These are phyloP conservation scores for Inga oerstediana DNA, from an alignment of 306 rosid genomes.

Conservation along the genomic window DNA sequence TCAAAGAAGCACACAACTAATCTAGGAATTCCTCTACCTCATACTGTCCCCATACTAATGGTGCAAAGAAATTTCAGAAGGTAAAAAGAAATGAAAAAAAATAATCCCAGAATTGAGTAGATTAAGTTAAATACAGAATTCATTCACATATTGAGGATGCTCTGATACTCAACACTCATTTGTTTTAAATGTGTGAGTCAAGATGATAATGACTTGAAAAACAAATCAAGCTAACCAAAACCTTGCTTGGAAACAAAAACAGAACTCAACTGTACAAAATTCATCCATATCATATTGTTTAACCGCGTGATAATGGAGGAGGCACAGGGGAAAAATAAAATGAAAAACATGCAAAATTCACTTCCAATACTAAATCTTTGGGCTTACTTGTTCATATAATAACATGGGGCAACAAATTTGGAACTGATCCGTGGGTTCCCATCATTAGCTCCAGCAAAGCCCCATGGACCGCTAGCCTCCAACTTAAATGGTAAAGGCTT, in stretches of 20 bases:
- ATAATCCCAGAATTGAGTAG: not conserved
- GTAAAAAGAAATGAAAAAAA: not conserved
- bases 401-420: conserved; percentile 90
- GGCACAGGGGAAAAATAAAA: not conserved
- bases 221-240: conserved; percentile 14
- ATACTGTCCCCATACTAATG: not conserved
- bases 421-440: conserved; percentile 92
- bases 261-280: not conserved
- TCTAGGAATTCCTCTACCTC: conserved; percentile 17
- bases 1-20: not conserved
- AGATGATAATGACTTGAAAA: not conserved
- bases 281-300: not conserved
- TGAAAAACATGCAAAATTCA: conserved; percentile 14
- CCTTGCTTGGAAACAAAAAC: not conserved
- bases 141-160: conserved; percentile 11
- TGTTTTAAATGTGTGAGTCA: conserved; percentile 2
- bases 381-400: conserved; percentile 78
- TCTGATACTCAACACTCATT: not conserved
- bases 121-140: conserved; percentile 4
- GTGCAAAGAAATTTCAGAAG: not conserved
- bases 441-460: conserved; percentile 89
- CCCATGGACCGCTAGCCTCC: conserved; percentile 79
- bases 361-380: conserved; percentile 20
- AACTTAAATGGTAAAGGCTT: conserved; percentile 89
- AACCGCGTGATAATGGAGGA: not conserved